These are phyloP conservation scores for Arabidopsis lyrata DNA, from an alignment of 441 rosid species.

Conservation along the genomic window DNA sequence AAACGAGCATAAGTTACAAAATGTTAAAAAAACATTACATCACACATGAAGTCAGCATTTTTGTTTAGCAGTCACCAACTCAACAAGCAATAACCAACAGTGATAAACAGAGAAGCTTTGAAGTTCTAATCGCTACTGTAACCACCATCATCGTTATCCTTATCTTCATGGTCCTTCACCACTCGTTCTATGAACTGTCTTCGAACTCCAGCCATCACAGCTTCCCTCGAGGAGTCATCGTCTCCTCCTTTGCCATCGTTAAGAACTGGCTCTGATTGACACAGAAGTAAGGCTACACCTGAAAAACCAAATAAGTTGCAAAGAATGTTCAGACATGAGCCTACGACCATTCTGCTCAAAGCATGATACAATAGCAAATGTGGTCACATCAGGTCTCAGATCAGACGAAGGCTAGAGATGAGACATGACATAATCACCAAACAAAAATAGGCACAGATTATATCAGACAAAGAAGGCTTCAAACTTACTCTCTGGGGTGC, in stretches of 20 bases:
- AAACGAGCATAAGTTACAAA: constrained; percentile 5
- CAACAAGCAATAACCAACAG: constrained; percentile 22
- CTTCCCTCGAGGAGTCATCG: constrained; percentile 73
- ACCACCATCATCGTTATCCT: constrained; percentile 69
- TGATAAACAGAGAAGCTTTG: constrained; percentile 2
- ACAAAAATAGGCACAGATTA: constrained; percentile 17
- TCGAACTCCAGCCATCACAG: constrained; percentile 86
- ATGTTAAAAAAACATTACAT: constrained; percentile 25
- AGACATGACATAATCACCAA: background rate
- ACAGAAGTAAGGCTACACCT: constrained; percentile 96
- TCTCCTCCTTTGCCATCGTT: constrained; percentile 90
- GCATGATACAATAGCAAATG: background rate
- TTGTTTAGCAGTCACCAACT: constrained; percentile 28
- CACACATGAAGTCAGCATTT: constrained; percentile 18
- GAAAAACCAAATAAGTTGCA: constrained; percentile 27
- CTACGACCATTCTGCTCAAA: constrained; percentile 13
- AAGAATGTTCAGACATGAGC: constrained; percentile 22
- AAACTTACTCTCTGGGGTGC: constrained; percentile 90
- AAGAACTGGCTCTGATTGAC: constrained; percentile 93
- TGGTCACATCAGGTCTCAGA: background rate
- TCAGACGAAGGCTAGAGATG: constrained; percentile 3
- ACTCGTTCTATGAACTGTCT: constrained; percentile 87
- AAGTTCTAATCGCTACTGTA: constrained; percentile 78
- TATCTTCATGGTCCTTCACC: constrained; percentile 82
- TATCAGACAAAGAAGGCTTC: constrained; percentile 9